A percentile compares a stretch with the other conserved stretches of the same genome.
These are phyloP conservation scores for Cyathus striatus DNA, from an alignment of 768 basidiomycete species.

Conservation along the genomic window DNA sequence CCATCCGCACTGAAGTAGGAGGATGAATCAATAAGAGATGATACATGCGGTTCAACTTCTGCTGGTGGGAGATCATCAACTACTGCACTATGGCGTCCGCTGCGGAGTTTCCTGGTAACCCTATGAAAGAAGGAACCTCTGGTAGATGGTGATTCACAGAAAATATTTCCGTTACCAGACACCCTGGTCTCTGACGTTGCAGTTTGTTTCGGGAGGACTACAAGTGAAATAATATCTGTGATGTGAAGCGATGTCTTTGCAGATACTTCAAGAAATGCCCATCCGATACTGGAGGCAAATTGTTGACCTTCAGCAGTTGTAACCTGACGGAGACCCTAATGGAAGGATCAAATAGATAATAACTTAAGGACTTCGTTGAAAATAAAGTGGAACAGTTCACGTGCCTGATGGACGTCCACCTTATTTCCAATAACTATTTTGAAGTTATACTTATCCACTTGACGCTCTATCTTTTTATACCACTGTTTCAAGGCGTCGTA, in stretches of 20 bases:
- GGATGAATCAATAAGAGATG: no score
- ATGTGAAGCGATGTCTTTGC: conserved; percentile 91
- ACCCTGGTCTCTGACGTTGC: conserved; percentile 84
- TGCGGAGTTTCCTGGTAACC: no score
- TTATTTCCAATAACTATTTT: conserved; percentile 97
- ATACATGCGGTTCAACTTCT: no score
- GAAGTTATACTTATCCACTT: conserved; percentile 79
- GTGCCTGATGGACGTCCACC: no score
- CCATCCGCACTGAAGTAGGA: no score
- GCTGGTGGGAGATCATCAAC: no score
- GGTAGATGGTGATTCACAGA: no score
- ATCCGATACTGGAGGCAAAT: conserved; percentile 79
- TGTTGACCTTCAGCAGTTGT: conserved; percentile 67
- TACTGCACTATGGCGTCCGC: no score
- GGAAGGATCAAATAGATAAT: background rate
- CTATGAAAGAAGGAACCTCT: no score
- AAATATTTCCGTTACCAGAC: no score
- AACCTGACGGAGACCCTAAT: conserved; percentile 87
- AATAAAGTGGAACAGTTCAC: conserved; percentile 43
- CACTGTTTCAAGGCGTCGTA: conserved; percentile 94
- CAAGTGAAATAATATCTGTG: conserved; percentile 59
- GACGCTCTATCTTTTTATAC: conserved; percentile 91
- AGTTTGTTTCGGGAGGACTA: conserved; percentile 77
- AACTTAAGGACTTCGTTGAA: background rate
- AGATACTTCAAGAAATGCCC: conserved; percentile 86